A percentile compares a stretch with the other conserved stretches of the same genome.
Conservation (phyloP, 305 asterid genomes). For the Caryopteris hybrid region DNA sequence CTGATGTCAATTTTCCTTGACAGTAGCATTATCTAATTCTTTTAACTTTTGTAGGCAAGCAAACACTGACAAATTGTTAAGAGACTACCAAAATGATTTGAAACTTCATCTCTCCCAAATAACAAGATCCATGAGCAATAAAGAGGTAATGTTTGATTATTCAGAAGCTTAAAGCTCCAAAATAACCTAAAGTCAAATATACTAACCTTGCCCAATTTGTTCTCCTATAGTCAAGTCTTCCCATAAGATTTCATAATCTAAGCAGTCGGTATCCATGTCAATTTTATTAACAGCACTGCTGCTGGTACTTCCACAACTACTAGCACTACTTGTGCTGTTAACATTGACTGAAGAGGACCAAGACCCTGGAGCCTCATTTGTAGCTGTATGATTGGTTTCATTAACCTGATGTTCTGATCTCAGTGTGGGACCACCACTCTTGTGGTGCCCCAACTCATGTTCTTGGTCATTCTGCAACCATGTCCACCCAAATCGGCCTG, state of each 20-base stretch:
- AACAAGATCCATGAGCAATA: slow-evolving; percentile 2
- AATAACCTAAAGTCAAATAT: slow-evolving; percentile 5
- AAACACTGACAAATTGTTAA: background rate
- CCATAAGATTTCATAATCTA: slow-evolving; percentile 94
- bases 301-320: slow-evolving; percentile 83
- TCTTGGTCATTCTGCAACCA: slow-evolving; percentile 68
- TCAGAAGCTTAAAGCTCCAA: slow-evolving; percentile 7
- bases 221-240: slow-evolving; percentile 93
- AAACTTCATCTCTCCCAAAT: slow-evolving; percentile 26
- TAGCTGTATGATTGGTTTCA: slow-evolving; percentile 38
- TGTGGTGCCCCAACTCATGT: slow-evolving; percentile 46
- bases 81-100: background rate
- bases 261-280: slow-evolving; percentile 65
- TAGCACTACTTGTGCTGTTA: slow-evolving; percentile 85
- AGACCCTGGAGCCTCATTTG: slow-evolving; percentile 74
- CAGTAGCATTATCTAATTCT: slow-evolving; percentile 8
- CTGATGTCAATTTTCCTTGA: no score
- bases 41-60: background rate
- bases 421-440: slow-evolving; percentile 25
- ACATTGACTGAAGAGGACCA: slow-evolving; percentile 79
- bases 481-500: slow-evolving; percentile 62
- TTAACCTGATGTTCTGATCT: slow-evolving; percentile 49
- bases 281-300: slow-evolving; percentile 66
- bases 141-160: background rate
- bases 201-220: slow-evolving; percentile 90